Evolutionary conservation across 2,329 filamentous ascomycete species (phyloP), one percentile per base, ranked within the genome.

Genomic region (Neofusicoccum sp.): DNA sequence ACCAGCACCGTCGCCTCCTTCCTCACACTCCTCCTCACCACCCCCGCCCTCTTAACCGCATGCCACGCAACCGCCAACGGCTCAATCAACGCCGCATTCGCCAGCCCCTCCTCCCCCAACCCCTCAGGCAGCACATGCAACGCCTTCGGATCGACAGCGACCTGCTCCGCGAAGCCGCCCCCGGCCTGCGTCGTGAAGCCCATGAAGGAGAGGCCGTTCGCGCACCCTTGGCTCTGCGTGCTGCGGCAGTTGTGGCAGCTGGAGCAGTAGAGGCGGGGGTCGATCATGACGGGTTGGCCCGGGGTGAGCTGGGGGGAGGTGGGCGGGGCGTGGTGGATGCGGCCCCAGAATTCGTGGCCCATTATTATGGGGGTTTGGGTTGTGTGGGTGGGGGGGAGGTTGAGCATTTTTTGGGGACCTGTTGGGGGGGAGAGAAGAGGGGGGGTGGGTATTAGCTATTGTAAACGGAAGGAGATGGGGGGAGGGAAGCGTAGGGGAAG

Each of bases 1-100:
- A 89, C 77, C 20, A 88, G 67, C 2, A 80, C 81, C 1, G 75
- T 76, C 9, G 82, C 76, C 1, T 78, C 79, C 2, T 71, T 62
- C 9, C n/a, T 11, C 65, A 70, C 26, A 65, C 61, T n/a, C 45
- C 14, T 48, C 28, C 24, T 4, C 34, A 6, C 44, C n/a, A 34
- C 43, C 9, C 26, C 57, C 3, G 58, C 38, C 31, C 40, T 34
- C 30, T 57, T 45, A 3, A 61, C 41, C 0, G 84, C 85, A 65
- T 89, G 86, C 85, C 85, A 88, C 9, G 83, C 85, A 0, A 89
- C 85, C 0, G 84, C 77, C 2, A 89, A 73, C 0, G 86, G 86
- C 65, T 89, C 86, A 4, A 88, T 80, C 2, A 89, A 74, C 0
- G 86, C 85, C 56, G 69, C 82, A 14, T 84, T 73, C 43, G 84